Evolutionary conservation across 371 early-diverging fungal genomes (phyloP).

Genomic region (Apophysomyces elegans): DNA sequence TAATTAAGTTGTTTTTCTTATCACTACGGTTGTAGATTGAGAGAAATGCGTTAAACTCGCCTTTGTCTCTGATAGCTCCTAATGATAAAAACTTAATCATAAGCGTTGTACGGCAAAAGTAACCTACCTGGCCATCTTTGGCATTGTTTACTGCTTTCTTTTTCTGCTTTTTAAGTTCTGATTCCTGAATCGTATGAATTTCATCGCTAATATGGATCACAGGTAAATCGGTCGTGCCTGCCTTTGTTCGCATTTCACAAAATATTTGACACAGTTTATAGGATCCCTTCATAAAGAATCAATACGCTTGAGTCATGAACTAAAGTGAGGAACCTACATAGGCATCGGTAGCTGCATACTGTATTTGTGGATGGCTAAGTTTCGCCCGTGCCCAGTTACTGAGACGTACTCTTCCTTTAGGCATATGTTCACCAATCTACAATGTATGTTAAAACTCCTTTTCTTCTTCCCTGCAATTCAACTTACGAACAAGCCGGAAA

Average conservation of each 20-base stretch:
- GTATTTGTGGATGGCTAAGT: slow-evolving; percentile 37
- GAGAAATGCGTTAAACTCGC: background rate
- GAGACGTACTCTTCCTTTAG: slow-evolving; percentile 43
- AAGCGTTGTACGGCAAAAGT: background rate
- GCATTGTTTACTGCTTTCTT: too few relatives aligned
- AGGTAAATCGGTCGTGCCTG: background rate
- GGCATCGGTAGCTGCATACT: slow-evolving; percentile 66
- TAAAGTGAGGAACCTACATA: slow-evolving; percentile 40
- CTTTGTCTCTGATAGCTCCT: background rate
- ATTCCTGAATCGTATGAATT: background rate
- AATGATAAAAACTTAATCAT: background rate
- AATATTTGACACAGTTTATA: slow-evolving; percentile 16
- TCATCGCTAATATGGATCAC: slow-evolving; percentile 7
- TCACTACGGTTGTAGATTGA: background rate
- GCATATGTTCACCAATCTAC: slow-evolving; percentile 46
- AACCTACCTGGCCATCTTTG: too few relatives aligned
- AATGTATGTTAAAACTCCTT: background rate
- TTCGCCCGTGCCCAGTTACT: slow-evolving; percentile 53
- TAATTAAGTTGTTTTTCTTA: slow-evolving; percentile 2
- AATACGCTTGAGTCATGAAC: background rate
- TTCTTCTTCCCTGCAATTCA: background rate
- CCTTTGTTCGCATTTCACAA: background rate
- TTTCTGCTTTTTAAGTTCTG: too few relatives aligned
- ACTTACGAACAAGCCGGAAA: slow-evolving; percentile 53
- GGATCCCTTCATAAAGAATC: background rate